Base-by-base conservation (phyloP, 2,329 filamentous ascomycete genomes). In the Fusarium begoniae region DNA sequence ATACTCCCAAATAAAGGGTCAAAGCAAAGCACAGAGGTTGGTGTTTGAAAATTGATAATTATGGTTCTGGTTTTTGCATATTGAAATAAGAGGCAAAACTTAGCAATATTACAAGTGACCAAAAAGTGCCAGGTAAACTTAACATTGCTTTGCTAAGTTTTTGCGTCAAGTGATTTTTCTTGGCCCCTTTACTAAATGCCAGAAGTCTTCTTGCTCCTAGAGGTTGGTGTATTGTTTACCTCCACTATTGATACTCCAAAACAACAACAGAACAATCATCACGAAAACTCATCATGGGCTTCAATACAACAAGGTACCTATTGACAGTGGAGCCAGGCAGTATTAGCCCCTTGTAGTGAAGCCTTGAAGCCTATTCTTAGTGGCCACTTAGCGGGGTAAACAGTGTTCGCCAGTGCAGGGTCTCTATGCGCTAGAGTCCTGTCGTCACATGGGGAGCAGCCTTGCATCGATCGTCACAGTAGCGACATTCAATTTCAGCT, bases 21-120 rank as follows among this genome's bases (percentile, higher is more conserved):
- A 63, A 40, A 70, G 57, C 50, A 65, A 72, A 62, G 61, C 64
- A 72, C 72, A 74, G 57, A 74, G 43, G 47, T 28, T 37, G 71
- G 71, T 74, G 71, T 74, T 74, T 74, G 68, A 74, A 74, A 74
- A 74, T 74, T 74, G 72, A 74, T 57, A 74, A 74, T 73, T 72
- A 53, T 44, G 63, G 67, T 28, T 62, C 69, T 66, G 56, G 56
- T 68, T 69, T 69, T 41, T 59, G 57, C 37, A 50, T 50, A 44
- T 51, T 53, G 20, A 22, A 48, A 30, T 32, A 10, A 17, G 17
- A 51, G 30, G 48, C 48, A 51, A 32, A 51, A 20, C 48, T 35
- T 2, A 14, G 48, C 22, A 13, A 35, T 35, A 35, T 35, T 35
- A 35, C 14, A 35, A 35, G 32, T 35, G 32, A 35, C 14, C 32